phyloP scores from a whole-genome alignment of 2,329 filamentous ascomycete species.

The Paecilomyces formosus region DNA sequence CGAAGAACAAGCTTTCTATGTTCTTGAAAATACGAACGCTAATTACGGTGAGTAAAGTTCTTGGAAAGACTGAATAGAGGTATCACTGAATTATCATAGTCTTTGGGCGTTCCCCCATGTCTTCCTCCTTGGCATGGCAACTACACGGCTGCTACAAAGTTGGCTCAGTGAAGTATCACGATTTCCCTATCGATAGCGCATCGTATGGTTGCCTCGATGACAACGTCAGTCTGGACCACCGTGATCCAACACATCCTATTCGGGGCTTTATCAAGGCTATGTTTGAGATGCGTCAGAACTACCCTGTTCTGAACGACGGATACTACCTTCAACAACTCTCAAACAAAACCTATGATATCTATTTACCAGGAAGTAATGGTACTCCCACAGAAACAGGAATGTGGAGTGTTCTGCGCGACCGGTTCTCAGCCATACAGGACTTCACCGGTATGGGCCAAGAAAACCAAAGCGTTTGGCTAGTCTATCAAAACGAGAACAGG shows the following conservation, averaged over 20 bases:
- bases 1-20: slow-evolving; percentile 54
- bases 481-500: slow-evolving; percentile 30
- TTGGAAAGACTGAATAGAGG: not conserved
- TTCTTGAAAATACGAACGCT: slow-evolving; percentile 51
- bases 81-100: slow-evolving; percentile 20
- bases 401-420: slow-evolving; percentile 47
- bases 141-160: slow-evolving; percentile 53
- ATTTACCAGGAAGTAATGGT: slow-evolving; percentile 41
- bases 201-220: slow-evolving; percentile 47
- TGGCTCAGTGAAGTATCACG: slow-evolving; percentile 44
- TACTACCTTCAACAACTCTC: slow-evolving; percentile 45
- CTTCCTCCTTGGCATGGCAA: slow-evolving; percentile 50
- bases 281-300: slow-evolving; percentile 47
- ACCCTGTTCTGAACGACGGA: slow-evolving; percentile 50
- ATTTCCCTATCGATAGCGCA: slow-evolving; percentile 46
- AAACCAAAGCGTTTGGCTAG: slow-evolving; percentile 31
- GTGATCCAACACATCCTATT: slow-evolving; percentile 50
- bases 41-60: slow-evolving; percentile 39
- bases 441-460: slow-evolving; percentile 24
- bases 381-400: slow-evolving; percentile 46
- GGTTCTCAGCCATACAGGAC: slow-evolving; percentile 41
- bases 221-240: slow-evolving; percentile 47
- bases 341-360: slow-evolving; percentile 42
- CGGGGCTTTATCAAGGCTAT: slow-evolving; percentile 50
- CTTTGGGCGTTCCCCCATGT: slow-evolving; percentile 52